Evolutionary conservation across 495 filamentous ascomycete species (phyloP).

Genomic region (Aspergillus egyptiacus): DNA sequence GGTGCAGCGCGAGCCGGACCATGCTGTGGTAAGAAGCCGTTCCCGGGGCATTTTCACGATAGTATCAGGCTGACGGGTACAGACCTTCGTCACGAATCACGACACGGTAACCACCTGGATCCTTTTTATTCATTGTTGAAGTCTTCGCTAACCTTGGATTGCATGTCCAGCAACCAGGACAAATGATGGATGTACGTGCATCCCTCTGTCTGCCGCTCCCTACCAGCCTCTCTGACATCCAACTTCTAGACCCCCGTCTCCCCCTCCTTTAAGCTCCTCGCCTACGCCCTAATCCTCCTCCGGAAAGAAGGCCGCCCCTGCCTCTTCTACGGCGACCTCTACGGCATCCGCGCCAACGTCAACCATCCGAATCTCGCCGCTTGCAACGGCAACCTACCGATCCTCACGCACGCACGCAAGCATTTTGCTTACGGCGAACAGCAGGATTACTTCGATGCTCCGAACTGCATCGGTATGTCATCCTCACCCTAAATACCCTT

Average conservation of each 20-base stretch:
- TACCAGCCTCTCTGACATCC: not conserved
- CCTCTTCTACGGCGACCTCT: conserved; percentile 68
- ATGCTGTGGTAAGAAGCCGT: conserved; percentile 50
- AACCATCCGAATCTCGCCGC: conserved; percentile 46
- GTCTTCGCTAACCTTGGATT: no score
- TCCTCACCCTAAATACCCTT: not conserved
- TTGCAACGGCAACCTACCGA: conserved; percentile 54
- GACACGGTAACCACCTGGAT: conserved; percentile 33
- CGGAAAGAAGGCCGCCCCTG: conserved; percentile 60
- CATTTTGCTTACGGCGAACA: conserved; percentile 63
- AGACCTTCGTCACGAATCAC: conserved; percentile 41
- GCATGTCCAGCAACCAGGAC: conserved; percentile 58
- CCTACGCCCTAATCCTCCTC: conserved; percentile 61
- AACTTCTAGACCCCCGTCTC: conserved; percentile 41
- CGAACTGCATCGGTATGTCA: conserved; percentile 53
- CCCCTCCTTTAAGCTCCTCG: conserved; percentile 51
- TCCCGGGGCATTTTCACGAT: not conserved
- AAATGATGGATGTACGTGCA: conserved; percentile 45
- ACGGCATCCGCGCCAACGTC: conserved; percentile 51
- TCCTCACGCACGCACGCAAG: conserved; percentile 55
- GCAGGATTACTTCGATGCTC: conserved; percentile 60
- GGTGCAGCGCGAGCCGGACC: conserved; percentile 47
- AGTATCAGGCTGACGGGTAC: not conserved
- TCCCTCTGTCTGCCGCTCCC: conserved; percentile 3
- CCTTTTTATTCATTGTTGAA: no score